phyloP scores from a whole-genome alignment of 768 basidiomycete species.

The Pleurotus tuber-regium region DNA sequence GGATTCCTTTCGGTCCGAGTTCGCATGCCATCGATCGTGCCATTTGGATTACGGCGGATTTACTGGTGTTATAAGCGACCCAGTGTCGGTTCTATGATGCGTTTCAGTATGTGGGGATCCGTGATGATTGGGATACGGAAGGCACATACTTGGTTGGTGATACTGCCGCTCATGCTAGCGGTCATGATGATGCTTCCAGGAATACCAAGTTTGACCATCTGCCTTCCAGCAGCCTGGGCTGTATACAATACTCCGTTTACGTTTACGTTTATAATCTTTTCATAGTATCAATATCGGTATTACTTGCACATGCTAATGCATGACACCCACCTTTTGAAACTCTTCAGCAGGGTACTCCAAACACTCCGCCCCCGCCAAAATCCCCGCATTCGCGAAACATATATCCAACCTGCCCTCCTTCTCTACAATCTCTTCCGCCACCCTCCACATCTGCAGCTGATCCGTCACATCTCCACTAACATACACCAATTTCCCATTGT shows the following conservation, averaged over 20 bases:
- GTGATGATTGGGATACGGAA: no score
- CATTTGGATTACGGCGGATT: constrained; percentile 81
- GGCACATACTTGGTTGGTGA: constrained; percentile 59
- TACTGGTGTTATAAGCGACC: constrained; percentile 73
- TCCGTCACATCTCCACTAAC: constrained; percentile 54
- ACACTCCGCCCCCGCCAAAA: constrained; percentile 47
- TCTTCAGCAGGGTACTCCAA: constrained; percentile 55
- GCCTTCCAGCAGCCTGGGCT: constrained; percentile 57
- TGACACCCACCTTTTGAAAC: constrained; percentile 52
- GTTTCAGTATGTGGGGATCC: no score
- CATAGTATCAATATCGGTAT: not conserved
- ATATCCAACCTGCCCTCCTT: constrained; percentile 63
- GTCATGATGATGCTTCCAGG: constrained; percentile 58
- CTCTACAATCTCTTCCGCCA: constrained; percentile 49
- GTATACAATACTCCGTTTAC: constrained; percentile 56
- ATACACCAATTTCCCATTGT: constrained; percentile 42
- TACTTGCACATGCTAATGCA: no score
- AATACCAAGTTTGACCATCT: constrained; percentile 48
- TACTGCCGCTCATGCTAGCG: constrained; percentile 61
- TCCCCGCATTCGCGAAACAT: constrained; percentile 66
- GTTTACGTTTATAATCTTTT: constrained; percentile 61
- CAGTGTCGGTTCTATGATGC: constrained; percentile 59
- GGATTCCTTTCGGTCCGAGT: constrained; percentile 59
- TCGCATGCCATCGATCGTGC: constrained; percentile 76
- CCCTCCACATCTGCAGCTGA: constrained; percentile 45